Conservation (phyloP, 306 rosid species). For the Castanea mollissima region DNA sequence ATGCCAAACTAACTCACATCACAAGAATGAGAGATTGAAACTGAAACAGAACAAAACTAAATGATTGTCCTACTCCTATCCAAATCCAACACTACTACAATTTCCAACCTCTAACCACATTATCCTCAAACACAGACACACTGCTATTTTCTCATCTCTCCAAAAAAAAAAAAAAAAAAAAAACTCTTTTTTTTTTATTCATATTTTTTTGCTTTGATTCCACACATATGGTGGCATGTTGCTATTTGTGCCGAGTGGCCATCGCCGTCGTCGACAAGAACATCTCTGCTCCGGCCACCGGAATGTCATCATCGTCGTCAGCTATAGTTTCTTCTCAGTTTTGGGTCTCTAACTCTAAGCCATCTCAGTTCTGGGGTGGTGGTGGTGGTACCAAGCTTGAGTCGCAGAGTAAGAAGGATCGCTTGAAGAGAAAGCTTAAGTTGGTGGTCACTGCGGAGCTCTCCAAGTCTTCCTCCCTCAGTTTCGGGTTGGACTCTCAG, state of each 20-base stretch:
- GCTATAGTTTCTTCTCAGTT: slow-evolving; percentile 18
- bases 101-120: slow-evolving; percentile 23
- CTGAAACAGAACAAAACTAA: background rate
- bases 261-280: slow-evolving; percentile 36
- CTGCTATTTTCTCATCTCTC: slow-evolving; percentile 27
- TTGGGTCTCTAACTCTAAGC: slow-evolving; percentile 37
- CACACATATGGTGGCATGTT: slow-evolving; percentile 52
- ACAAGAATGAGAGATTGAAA: background rate
- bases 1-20: background rate
- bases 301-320: background rate
- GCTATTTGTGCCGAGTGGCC: slow-evolving; percentile 57
- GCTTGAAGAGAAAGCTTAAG: slow-evolving; percentile 43
- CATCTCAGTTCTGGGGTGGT: slow-evolving; percentile 27
- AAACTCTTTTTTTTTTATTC: too few species aligned
- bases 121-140: slow-evolving; percentile 10
- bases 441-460: slow-evolving; percentile 66
- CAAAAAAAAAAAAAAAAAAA: background rate
- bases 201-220: background rate
- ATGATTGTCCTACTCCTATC: background rate
- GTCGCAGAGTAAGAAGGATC: slow-evolving; percentile 48
- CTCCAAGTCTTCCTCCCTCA: slow-evolving; percentile 45
- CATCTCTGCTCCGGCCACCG: background rate
- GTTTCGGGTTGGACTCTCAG: slow-evolving; percentile 66
- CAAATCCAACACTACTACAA: slow-evolving; percentile 11
- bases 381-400: slow-evolving; percentile 27